phyloP scores from a whole-genome alignment of 116 monocot species.

The Iris pallida region DNA sequence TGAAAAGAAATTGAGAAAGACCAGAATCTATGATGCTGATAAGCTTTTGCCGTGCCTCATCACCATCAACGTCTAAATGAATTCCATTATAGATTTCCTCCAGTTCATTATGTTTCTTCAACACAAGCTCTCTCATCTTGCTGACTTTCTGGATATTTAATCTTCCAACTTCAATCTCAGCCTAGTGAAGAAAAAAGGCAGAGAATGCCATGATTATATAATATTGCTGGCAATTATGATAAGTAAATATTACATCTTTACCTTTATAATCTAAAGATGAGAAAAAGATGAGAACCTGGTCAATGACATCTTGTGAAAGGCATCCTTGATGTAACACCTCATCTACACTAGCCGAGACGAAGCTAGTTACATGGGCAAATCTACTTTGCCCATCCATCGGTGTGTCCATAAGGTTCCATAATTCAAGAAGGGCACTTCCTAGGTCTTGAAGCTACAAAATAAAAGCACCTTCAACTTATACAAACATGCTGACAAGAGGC shows the following conservation, averaged over 20 bases:
- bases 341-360: slow-evolving; percentile 55
- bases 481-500: no score
- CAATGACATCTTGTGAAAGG: slow-evolving; percentile 64
- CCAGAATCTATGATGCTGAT: slow-evolving; percentile 74
- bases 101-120: slow-evolving; percentile 83
- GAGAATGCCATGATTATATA: background rate
- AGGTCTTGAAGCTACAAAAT: slow-evolving; percentile 68
- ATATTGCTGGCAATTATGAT: background rate
- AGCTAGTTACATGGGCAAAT: slow-evolving; percentile 54
- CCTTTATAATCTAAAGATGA: background rate
- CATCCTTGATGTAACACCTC: slow-evolving; percentile 31
- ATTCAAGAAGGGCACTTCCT: slow-evolving; percentile 57
- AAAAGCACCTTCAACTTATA: background rate
- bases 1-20: slow-evolving; percentile 15
- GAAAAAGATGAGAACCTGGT: slow-evolving; percentile 38
- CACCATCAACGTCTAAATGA: slow-evolving; percentile 67
- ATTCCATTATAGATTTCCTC: slow-evolving; percentile 75
- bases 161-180: slow-evolving; percentile 57
- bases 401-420: slow-evolving; percentile 90
- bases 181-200: slow-evolving; percentile 25
- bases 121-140: slow-evolving; percentile 77
- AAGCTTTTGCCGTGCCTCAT: slow-evolving; percentile 40
- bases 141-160: slow-evolving; percentile 71
- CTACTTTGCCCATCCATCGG: slow-evolving; percentile 44
- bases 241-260: background rate